These are phyloP conservation scores for Pyrenophora tritici-repentis DNA, from an alignment of 2,329 filamentous ascomycete genomes.

Conservation along the genomic window DNA sequence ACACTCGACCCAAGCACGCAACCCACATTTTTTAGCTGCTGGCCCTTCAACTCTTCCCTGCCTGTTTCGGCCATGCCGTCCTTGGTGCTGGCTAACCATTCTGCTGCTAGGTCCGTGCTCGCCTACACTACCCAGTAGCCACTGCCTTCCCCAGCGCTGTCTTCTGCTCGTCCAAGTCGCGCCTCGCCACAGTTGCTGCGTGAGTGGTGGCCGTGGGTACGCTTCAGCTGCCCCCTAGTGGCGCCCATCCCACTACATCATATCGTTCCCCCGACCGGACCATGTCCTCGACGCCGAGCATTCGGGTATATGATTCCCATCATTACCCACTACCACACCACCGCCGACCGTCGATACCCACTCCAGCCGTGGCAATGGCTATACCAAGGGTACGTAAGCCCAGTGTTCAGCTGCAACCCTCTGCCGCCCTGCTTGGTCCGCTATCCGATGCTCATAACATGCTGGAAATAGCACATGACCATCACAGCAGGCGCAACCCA, in stretches of 20 bases:
- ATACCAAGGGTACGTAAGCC: constrained; percentile 57
- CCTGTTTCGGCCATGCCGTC: constrained; percentile 34
- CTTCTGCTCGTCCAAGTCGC: constrained; percentile 13
- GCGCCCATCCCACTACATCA: constrained; percentile 34
- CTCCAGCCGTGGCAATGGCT: constrained; percentile 60
- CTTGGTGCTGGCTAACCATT: constrained; percentile 9
- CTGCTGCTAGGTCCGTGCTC: constrained; percentile 25
- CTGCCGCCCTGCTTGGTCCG: background rate
- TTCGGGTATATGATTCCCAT: constrained; percentile 51
- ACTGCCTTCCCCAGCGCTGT: constrained; percentile 2
- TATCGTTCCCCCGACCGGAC: constrained; percentile 27
- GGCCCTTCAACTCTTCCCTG: constrained; percentile 17
- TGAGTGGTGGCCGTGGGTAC: constrained; percentile 28
- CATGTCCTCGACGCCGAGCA: constrained; percentile 47
- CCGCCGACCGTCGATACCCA: constrained; percentile 44
- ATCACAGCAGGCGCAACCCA: background rate
- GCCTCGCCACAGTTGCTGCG: constrained; percentile 37
- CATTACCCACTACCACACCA: constrained; percentile 40
- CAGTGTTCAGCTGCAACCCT: background rate
- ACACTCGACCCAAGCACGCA: constrained; percentile 6
- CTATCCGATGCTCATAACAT: background rate
- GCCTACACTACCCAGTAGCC: constrained; percentile 24
- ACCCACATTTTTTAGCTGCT: constrained; percentile 4
- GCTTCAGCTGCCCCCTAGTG: constrained; percentile 44
- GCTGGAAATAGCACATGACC: constrained; percentile 3